These are phyloP conservation scores for Ogataea pignaliae DNA, from an alignment of 805 yeast species.

Conservation along the genomic window DNA sequence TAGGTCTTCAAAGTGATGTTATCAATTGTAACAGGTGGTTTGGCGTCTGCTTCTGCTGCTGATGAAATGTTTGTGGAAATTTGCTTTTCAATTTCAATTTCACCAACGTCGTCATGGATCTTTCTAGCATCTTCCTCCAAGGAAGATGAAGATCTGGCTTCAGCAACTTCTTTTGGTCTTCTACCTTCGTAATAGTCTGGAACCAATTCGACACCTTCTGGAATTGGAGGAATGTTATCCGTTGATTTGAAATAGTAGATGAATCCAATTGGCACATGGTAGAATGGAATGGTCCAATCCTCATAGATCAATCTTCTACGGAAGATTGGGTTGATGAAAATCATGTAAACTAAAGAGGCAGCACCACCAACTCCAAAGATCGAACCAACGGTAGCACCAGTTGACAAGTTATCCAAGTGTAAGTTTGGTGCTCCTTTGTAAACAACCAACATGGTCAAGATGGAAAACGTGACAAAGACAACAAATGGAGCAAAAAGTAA, in stretches of 20 bases:
- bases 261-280: slow-evolving; percentile 56
- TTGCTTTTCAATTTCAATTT: slow-evolving; percentile 8
- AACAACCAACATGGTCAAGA: slow-evolving; percentile 71
- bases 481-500: slow-evolving; percentile 54
- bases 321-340: slow-evolving; percentile 58
- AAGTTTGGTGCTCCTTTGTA: slow-evolving; percentile 79
- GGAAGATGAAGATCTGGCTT: slow-evolving; percentile 7
- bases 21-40: slow-evolving; percentile 29
- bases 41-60: slow-evolving; percentile 14
- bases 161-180: slow-evolving; percentile 25
- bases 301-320: slow-evolving; percentile 53
- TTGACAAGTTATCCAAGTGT: slow-evolving; percentile 47
- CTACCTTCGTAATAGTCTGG: slow-evolving; percentile 67
- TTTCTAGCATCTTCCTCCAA: slow-evolving; percentile 17
- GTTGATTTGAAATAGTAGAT: slow-evolving; percentile 46
- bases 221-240: slow-evolving; percentile 62
- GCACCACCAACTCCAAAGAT: slow-evolving; percentile 63
- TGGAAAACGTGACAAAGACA: slow-evolving; percentile 54
- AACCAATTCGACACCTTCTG: slow-evolving; percentile 50
- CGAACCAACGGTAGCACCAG: slow-evolving; percentile 51
- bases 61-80: slow-evolving; percentile 6
- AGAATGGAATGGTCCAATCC: slow-evolving; percentile 64
- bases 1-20: slow-evolving; percentile 4
- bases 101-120: slow-evolving; percentile 13
- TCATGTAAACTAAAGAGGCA: slow-evolving; percentile 45